Conservation (phyloP, 2,329 filamentous ascomycete genomes). For the Xylariomycetidae sp. region DNA sequence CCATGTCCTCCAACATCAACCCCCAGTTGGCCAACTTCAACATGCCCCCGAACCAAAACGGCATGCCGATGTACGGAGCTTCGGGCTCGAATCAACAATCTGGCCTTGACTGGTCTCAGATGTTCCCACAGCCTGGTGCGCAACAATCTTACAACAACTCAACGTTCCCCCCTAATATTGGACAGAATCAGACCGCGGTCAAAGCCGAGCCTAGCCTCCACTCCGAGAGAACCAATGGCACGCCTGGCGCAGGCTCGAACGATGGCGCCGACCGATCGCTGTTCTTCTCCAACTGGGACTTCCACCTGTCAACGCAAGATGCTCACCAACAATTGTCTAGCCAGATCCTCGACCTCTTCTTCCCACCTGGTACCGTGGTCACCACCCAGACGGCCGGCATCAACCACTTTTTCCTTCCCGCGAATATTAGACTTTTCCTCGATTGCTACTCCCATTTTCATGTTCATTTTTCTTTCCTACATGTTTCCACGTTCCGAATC, state of each 20-base stretch:
- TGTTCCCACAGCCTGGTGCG: constrained; percentile 66
- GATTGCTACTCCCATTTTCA: constrained; percentile 68
- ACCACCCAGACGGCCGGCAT: constrained; percentile 47
- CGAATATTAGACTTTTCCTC: constrained; percentile 66
- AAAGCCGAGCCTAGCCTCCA: constrained; percentile 59
- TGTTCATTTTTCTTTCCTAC: constrained; percentile 66
- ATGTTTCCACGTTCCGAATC: constrained; percentile 65
- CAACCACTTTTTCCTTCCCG: constrained; percentile 57
- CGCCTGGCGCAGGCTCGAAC: constrained; percentile 37
- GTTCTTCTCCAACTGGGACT: constrained; percentile 46
- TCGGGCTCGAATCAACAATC: constrained; percentile 56
- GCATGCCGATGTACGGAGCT: constrained; percentile 57
- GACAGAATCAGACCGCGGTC: constrained; percentile 63
- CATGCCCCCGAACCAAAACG: constrained; percentile 57
- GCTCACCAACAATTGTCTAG: constrained; percentile 48
- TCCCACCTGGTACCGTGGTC: constrained; percentile 50
- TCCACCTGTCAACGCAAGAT: constrained; percentile 40
- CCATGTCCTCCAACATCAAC: constrained; percentile 57
- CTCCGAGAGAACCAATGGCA: constrained; percentile 41
- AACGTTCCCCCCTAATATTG: constrained; percentile 58
- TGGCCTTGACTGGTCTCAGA: constrained; percentile 68
- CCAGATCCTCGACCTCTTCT: constrained; percentile 52
- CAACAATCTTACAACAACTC: constrained; percentile 60
- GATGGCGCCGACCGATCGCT: constrained; percentile 32
- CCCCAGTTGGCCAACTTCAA: constrained; percentile 59